Evolutionary conservation across 2,329 filamentous ascomycete genomes (phyloP).

Genomic region (Xylariaceae sp.): DNA sequence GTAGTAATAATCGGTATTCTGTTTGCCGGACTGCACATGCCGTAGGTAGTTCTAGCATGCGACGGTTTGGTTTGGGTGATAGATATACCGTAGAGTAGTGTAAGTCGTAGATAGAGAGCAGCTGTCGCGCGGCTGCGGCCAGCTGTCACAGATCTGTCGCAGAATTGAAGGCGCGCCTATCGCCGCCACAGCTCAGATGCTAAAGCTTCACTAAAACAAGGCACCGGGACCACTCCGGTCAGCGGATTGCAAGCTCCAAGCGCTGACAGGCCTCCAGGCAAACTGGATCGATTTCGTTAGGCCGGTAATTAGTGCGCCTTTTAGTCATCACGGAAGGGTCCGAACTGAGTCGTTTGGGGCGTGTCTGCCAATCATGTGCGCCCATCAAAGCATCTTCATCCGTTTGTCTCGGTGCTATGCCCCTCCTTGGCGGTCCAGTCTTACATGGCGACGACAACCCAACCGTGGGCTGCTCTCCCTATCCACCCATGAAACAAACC

Average conservation of each 20-base stretch:
- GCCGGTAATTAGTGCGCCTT: not conserved
- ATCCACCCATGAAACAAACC: slow-evolving; percentile 29
- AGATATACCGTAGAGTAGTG: too few relatives aligned
- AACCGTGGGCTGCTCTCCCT: not conserved
- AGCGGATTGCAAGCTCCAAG: not conserved
- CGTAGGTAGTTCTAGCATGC: too few relatives aligned
- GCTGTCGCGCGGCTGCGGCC: too few relatives aligned
- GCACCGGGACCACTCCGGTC: not conserved
- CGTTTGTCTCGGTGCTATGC: not conserved
- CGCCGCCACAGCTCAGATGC: too few relatives aligned
- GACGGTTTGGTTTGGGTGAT: too few relatives aligned
- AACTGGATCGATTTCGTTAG: too few relatives aligned
- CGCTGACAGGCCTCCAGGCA: not conserved
- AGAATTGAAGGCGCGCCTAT: too few relatives aligned
- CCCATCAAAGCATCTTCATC: slow-evolving; percentile 29
- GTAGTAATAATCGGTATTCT: too few relatives aligned
- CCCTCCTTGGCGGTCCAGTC: not conserved
- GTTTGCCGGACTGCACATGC: too few relatives aligned
- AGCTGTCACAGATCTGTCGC: too few relatives aligned
- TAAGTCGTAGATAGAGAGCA: too few relatives aligned
- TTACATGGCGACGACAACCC: not conserved
- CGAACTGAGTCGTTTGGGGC: slow-evolving; percentile 10
- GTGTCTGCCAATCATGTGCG: slow-evolving; percentile 11
- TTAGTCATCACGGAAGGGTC: not conserved
- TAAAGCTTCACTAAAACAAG: too few relatives aligned